These are phyloP conservation scores for Ustilago loliicola DNA, from an alignment of 1,284 basidiomycete species.

Conservation along the genomic window DNA sequence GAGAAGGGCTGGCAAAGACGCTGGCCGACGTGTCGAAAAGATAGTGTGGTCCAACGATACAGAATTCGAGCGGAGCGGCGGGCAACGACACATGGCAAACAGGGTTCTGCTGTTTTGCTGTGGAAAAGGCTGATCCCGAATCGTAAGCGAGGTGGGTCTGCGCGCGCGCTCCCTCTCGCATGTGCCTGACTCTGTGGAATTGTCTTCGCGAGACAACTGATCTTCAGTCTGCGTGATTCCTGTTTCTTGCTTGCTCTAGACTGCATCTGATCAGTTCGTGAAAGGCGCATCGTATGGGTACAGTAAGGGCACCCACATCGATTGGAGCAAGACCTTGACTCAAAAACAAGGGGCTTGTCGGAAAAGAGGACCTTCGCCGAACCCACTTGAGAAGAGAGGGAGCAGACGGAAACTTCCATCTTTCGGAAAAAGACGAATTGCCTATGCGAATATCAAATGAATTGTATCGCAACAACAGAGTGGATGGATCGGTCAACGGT, in stretches of 20 bases:
- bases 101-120: background rate
- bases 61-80: slow-evolving; percentile 3
- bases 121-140: background rate
- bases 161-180: background rate
- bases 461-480: background rate
- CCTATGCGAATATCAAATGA: background rate
- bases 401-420: background rate
- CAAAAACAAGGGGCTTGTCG: background rate
- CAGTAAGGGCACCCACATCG: too few species aligned
- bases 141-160: background rate
- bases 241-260: background rate
- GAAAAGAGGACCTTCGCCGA: background rate
- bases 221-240: background rate
- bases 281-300: too few species aligned
- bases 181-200: background rate
- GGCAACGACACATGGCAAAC: slow-evolving; percentile 1
- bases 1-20: background rate
- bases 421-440: background rate
- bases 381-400: background rate
- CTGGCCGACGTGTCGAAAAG: background rate
- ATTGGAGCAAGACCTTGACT: background rate
- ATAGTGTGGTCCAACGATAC: background rate
- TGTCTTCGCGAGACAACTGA: background rate
- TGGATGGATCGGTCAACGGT: background rate
- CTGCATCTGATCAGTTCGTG: too few species aligned